Base-by-base conservation (phyloP, 805 yeast genomes). In the Kluyveromyces starmeri region DNA sequence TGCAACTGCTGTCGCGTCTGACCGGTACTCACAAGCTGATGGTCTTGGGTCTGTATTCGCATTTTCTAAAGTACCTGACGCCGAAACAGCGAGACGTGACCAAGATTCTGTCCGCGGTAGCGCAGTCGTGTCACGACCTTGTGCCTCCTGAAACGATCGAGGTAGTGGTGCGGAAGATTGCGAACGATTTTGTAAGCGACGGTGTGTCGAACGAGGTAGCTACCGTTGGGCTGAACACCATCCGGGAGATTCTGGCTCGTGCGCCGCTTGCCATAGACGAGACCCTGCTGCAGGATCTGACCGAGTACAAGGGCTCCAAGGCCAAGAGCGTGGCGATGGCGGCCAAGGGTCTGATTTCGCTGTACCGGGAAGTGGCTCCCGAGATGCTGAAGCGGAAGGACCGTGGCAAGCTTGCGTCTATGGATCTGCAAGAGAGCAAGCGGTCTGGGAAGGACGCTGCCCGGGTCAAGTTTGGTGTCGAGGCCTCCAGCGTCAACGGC, bases 201-300 rank as follows among this genome's bases (percentile, higher is more conserved):
- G 99, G 99, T 69, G 98, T 92, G 25, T 86, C 96, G 11, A 78
- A 95, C 21, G 96, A 92, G 61, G 99, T 88, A 36, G 96, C 96
- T 4, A 86, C 96, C 35, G 97, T 97, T 4, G 99, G 99, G 51
- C 70, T 92, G 45, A 92, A 92, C 59, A 83, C 97, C 3, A 89
- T 89, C 40, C 71, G 97, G 48, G 98, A 92, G 61, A 85, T 92
- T 39, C 70, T 88, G 43, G 61, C 95, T 2, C 78, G 99, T 67
- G 94, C 94, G 8, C 96, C 98, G 11, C 67, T 89, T 44, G 95
- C 97, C 17, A 86, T 92, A 48, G 96, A 86, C 35, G 78, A 82
- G 36, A 75, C 88, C 2, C 64, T 92, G 34, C 65, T 92, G 40
- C 96, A 88, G 47, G 99, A 92, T 61, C 70, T 92, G 54, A 71